A percentile compares a stretch with the other conserved stretches of the same genome.
Evolutionary conservation across 2,329 filamentous ascomycete genomes (phyloP).

Genomic region (Paramyrothecium sp.): DNA sequence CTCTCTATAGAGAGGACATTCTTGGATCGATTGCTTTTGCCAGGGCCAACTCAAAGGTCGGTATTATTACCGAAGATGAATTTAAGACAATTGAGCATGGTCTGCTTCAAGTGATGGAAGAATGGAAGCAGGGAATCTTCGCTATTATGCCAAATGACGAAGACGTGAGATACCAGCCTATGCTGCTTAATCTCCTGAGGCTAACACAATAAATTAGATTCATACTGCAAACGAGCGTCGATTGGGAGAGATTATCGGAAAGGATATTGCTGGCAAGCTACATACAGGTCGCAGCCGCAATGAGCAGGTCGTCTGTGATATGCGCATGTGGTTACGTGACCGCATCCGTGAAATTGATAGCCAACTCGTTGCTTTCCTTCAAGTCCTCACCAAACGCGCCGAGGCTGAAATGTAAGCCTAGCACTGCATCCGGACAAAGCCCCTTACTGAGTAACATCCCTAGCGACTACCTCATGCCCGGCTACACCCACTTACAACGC

Average conservation of each 20-base stretch:
- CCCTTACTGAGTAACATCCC: conserved; percentile 16
- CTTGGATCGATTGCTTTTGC: conserved; percentile 80
- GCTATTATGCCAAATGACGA: conserved; percentile 51
- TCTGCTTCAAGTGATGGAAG: conserved; percentile 55
- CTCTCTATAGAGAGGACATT: conserved; percentile 79
- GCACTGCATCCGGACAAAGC: conserved; percentile 11
- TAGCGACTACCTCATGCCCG: conserved; percentile 24
- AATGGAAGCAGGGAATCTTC: conserved; percentile 54
- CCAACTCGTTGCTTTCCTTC: conserved; percentile 67
- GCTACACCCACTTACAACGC: conserved; percentile 23
- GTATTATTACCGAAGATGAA: conserved; percentile 71
- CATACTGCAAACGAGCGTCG: conserved; percentile 72
- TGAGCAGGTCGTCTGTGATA: conserved; percentile 86
- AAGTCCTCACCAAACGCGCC: conserved; percentile 66
- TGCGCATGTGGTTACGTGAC: conserved; percentile 85
- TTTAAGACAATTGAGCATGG: conserved; percentile 74
- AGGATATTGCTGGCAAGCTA: conserved; percentile 80
- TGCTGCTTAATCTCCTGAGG: conserved; percentile 2
- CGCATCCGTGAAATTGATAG: conserved; percentile 68
- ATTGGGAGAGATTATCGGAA: conserved; percentile 81
- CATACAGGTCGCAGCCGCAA: conserved; percentile 87
- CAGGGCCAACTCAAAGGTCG: conserved; percentile 71
- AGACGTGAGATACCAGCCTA: conserved; percentile 8
- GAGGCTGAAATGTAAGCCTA: conserved; percentile 40
- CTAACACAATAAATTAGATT: conserved; percentile 35